A percentile compares a stretch with the other conserved stretches of the same genome.
These are phyloP conservation scores for Globisporangium recalcitrans DNA, from an alignment of 352 stramenopile species.

Conservation along the genomic window DNA sequence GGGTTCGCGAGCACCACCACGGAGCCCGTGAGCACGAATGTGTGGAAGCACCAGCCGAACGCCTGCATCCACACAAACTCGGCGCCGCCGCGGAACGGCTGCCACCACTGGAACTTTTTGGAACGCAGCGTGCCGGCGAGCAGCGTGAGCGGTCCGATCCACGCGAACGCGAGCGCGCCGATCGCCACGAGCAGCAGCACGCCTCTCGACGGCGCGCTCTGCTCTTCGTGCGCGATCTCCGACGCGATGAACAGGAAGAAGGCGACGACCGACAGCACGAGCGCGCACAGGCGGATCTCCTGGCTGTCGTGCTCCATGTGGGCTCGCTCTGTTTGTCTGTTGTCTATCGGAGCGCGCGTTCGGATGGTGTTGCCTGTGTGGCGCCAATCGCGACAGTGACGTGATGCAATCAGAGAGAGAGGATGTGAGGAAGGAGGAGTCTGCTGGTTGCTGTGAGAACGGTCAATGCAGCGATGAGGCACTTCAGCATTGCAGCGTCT, in stretches of 20 bases:
- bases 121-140: conserved; percentile 41
- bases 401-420: background rate
- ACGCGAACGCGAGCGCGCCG: conserved; percentile 45
- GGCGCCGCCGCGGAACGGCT: conserved; percentile 46
- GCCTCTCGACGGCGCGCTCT: conserved; percentile 16
- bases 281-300: conserved; percentile 44
- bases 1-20: conserved; percentile 43
- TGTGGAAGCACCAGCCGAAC: conserved; percentile 50
- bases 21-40: conserved; percentile 35
- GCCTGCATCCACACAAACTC: conserved; percentile 67
- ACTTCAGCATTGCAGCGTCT: background rate
- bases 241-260: conserved; percentile 62
- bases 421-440: background rate
- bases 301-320: conserved; percentile 39
- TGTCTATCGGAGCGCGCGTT: background rate
- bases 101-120: conserved; percentile 49
- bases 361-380: background rate
- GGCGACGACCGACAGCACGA: conserved; percentile 45
- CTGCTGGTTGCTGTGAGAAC: background rate
- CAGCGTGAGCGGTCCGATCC: conserved; percentile 51
- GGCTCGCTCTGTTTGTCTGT: background rate
- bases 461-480: background rate
- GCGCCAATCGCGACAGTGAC: background rate
- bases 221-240: conserved; percentile 37
- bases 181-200: conserved; percentile 43